Base-by-base conservation (phyloP, 202 grass and related monocot genomes). In the Alloteropsis angusta region DNA sequence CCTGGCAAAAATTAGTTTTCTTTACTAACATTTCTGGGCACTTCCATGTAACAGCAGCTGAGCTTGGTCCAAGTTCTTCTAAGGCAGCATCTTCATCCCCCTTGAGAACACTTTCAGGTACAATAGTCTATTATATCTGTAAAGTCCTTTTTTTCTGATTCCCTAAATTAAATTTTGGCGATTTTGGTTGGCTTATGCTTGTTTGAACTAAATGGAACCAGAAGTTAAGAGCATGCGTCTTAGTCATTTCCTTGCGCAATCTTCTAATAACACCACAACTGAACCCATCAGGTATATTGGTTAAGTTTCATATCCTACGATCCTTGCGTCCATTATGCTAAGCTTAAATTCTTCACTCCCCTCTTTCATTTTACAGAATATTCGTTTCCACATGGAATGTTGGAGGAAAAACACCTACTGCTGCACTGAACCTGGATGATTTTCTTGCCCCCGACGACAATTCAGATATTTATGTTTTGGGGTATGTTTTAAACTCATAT, bases 311-410 rank as follows among this genome's bases (percentile, higher is more conserved):
- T 67, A 19, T 60, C 15, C 23, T 37, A 16, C 14, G 26, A 76
- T 74, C 25, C 37, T 68, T 60, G 19, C 14, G 21, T 68, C 65
- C 55, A 43, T 78, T 52, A 64, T 72, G 57, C 45, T 18, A 69
- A 62, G 22, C 36, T 58, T 16, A 47, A 57, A 55, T 46, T 79
- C 9, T 82, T 54, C 42, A 53, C 37, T 35, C 38, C 75, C 45
- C 64, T 21, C 45, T 71, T 77, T 34, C 17, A 12, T 64, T 84
- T 10, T 71, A 65, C 81, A 98, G 96, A 83, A 78, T 98, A 85
- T 93, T 98, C 75, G 96, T 98, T 8, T 83, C 96, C 35, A 98
- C 96, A 71, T 98, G 96, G 96, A 98, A 98, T 44, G 96, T 95
- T 76, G 96, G 88, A 87, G 96, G 96, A 70, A 98, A 95, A 87